phyloP scores from a whole-genome alignment of 2,329 filamentous ascomycete species.

The Diaporthe sp. region DNA sequence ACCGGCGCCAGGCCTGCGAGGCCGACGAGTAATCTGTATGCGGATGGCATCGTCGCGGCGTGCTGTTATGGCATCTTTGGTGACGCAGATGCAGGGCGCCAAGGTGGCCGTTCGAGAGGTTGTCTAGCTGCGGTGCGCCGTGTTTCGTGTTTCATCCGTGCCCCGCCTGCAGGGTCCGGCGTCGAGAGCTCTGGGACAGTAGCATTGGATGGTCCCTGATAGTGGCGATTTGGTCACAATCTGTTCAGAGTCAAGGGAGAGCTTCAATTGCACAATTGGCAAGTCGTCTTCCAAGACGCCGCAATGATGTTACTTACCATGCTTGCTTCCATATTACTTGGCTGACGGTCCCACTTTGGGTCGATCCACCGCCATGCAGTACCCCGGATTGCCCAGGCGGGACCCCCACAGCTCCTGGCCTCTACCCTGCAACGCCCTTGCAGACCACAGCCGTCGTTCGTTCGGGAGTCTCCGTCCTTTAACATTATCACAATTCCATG shows the following conservation, averaged over 20 bases:
- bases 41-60: constrained; percentile 26
- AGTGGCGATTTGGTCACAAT: background rate
- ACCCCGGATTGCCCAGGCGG: constrained; percentile 14
- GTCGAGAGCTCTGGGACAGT: background rate
- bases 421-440: background rate
- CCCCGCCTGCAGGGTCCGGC: background rate
- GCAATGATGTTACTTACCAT: background rate
- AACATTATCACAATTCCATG: background rate
- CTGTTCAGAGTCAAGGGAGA: background rate
- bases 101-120: constrained; percentile 26
- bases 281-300: background rate
- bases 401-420: background rate
- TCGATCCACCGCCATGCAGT: background rate
- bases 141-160: constrained; percentile 30
- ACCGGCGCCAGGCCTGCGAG: constrained; percentile 25
- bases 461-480: background rate
- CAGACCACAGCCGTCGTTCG: background rate
- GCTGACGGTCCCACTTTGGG: background rate
- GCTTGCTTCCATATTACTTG: background rate
- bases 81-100: background rate
- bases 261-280: background rate
- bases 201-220: background rate
- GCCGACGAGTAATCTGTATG: constrained; percentile 6
- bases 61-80: constrained; percentile 11
- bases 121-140: background rate